Evolutionary conservation across 176 grass and related monocot species (phyloP).

Genomic region (Avena atlantica): DNA sequence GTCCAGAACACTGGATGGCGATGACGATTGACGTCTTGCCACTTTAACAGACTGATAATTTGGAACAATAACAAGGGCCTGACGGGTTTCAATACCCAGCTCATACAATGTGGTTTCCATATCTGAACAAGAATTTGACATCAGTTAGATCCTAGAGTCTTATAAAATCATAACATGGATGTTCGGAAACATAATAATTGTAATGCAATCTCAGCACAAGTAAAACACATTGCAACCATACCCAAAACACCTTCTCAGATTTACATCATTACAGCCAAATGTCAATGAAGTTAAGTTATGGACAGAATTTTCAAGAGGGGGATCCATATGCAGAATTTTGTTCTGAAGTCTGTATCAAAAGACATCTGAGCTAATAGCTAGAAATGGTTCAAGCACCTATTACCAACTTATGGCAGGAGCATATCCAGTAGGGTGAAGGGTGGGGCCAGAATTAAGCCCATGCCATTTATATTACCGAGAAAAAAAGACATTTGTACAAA

Average conservation of each 20-base stretch:
- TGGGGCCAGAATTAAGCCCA: no score
- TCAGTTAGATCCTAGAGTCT: conserved; percentile 23
- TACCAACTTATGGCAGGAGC: background rate
- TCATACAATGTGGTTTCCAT: conserved; percentile 70
- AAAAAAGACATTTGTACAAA: no score
- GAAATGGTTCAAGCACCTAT: background rate
- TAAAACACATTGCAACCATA: conserved; percentile 12
- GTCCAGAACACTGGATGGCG: conserved; percentile 31
- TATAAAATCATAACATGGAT: conserved; percentile 10
- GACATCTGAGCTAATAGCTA: conserved; percentile 1
- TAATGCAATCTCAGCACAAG: conserved; percentile 26
- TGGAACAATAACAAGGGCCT: conserved; percentile 86
- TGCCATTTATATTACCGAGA: no score
- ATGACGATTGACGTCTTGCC: conserved; percentile 46
- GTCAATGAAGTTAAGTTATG: conserved; percentile 20
- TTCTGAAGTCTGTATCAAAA: conserved; percentile 22
- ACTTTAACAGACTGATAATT: conserved; percentile 49
- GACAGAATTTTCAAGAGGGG: background rate
- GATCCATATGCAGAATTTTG: conserved; percentile 21
- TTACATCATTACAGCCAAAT: background rate
- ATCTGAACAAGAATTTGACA: conserved; percentile 58
- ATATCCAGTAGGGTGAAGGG: no score
- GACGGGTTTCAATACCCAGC: conserved; percentile 81
- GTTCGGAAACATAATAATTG: background rate
- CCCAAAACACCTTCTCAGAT: conserved; percentile 2